phyloP scores from a whole-genome alignment of 495 filamentous ascomycete species.

The Staphylotrichum longicolle region DNA sequence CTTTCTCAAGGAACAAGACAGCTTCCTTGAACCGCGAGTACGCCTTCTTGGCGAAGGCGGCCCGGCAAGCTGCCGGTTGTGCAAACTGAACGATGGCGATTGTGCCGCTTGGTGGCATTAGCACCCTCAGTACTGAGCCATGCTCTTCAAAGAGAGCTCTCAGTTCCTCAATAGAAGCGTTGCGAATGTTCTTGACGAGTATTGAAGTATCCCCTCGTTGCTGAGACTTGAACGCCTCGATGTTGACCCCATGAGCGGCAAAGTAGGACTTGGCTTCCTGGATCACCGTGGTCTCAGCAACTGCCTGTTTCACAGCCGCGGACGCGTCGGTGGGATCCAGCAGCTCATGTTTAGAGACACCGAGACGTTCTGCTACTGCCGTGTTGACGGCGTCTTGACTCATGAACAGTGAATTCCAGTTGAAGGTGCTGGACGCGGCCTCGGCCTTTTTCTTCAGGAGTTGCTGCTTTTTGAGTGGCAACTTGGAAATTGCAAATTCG shows the following conservation, averaged over 20 bases:
- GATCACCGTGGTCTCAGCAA: conserved; percentile 93
- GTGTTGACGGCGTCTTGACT: conserved; percentile 95
- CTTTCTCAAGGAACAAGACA: conserved; percentile 90
- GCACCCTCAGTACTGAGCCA: conserved; percentile 68
- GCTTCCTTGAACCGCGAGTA: conserved; percentile 90
- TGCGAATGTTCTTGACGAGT: conserved; percentile 91
- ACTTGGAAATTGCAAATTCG: conserved; percentile 79
- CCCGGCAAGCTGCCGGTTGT: conserved; percentile 69
- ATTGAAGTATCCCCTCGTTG: conserved; percentile 84
- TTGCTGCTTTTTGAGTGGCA: conserved; percentile 92
- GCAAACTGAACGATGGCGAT: conserved; percentile 90
- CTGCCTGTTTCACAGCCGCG: conserved; percentile 91
- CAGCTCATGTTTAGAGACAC: conserved; percentile 83
- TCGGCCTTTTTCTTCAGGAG: conserved; percentile 78
- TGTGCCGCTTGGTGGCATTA: conserved; percentile 90
- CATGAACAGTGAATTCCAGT: conserved; percentile 98
- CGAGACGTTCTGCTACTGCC: conserved; percentile 80
- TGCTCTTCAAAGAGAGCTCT: conserved; percentile 65
- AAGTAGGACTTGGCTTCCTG: conserved; percentile 96
- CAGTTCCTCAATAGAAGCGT: conserved; percentile 67
- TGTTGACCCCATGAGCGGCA: conserved; percentile 76
- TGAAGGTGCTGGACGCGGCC: conserved; percentile 74
- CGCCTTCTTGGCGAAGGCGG: conserved; percentile 77
- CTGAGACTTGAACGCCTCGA: conserved; percentile 81
- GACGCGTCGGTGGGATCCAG: conserved; percentile 91